Base-by-base conservation (phyloP, 1,284 basidiomycete genomes). In the Fistulinella staudtii region DNA sequence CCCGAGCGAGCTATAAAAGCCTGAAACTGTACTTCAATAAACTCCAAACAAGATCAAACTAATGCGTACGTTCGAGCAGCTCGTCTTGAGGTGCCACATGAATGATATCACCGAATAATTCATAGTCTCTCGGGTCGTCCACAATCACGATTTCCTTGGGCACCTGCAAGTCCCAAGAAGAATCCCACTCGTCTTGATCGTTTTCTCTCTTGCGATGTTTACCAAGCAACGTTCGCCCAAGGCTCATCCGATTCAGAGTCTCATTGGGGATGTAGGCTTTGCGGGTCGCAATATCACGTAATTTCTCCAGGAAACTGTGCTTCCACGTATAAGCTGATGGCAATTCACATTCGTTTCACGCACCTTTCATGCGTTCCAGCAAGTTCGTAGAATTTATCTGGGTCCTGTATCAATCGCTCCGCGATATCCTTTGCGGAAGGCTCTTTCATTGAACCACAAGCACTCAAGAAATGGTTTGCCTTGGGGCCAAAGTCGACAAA, bases 401-500 rank as follows among this genome's bases (percentile, higher is more conserved):
- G 52, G 20, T 54, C 28, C 0, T 36, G 8, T 7, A 48, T n/a
- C 8, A 54, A 8, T 20, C 72, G 50, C 83, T 81, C 15, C 71
- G 76, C 79, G 23, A 86, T 18, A 22, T 49, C 49, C 8, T 39
- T 27, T 3, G 39, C 23, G 3, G 48, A 41, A 3, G 39, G 43
- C 57, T 93, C 88, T 34, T 82, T 80, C 56, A 82, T 85, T 15
- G 93, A 89, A 9, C 93, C 93, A 53, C 89, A 90, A 10, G 85
- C 82, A 41, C 76, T 79, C 35, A 98, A 71, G 66, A 97, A 94
- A 2, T 76, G 71, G 53, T 91, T 93, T 3, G 87, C 93, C 5
- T 74, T 73, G 1, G 75, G 58, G 0, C 93, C 93, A 63, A 94
- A 96, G 64, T 95, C 85, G 36, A 97, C 79, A 52, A 92, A 93